These are phyloP conservation scores for Nepenthes alata DNA, from an alignment of 179 eudicot species.

Conservation along the genomic window DNA sequence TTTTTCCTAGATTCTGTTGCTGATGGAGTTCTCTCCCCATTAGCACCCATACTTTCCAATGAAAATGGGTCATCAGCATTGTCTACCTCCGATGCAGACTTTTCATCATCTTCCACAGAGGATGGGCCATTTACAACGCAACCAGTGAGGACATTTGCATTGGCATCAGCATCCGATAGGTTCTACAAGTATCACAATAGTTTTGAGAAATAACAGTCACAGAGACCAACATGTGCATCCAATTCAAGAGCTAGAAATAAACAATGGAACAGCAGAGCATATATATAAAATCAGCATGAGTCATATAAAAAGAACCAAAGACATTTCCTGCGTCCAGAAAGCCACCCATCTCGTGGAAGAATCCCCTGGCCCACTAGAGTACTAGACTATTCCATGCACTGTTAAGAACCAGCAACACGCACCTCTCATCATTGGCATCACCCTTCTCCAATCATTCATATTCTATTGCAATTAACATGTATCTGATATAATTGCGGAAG, in stretches of 20 bases:
- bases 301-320: too few species aligned
- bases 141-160: constrained; percentile 39
- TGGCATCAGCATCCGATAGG: constrained; percentile 22
- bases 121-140: constrained; percentile 15
- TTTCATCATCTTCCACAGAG: constrained; percentile 36
- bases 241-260: not conserved
- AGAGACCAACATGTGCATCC: not conserved
- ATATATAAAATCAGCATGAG: not conserved
- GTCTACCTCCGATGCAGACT: constrained; percentile 47
- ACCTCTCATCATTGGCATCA: too few species aligned
- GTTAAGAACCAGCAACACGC: too few species aligned
- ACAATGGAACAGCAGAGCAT: not conserved
- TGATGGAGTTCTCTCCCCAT: constrained; percentile 15
- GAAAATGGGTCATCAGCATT: constrained; percentile 30
- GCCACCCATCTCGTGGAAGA: too few species aligned
- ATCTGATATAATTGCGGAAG: too few species aligned
- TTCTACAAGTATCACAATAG: constrained; percentile 15
- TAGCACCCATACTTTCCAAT: constrained; percentile 9
- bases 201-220: not conserved
- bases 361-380: too few species aligned
- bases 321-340: too few species aligned
- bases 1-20: constrained; percentile 8
- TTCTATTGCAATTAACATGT: too few species aligned
- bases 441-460: too few species aligned
- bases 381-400: too few species aligned